Conservation (phyloP, 768 basidiomycete species). For the Chalciporus pseudorubinellus region DNA sequence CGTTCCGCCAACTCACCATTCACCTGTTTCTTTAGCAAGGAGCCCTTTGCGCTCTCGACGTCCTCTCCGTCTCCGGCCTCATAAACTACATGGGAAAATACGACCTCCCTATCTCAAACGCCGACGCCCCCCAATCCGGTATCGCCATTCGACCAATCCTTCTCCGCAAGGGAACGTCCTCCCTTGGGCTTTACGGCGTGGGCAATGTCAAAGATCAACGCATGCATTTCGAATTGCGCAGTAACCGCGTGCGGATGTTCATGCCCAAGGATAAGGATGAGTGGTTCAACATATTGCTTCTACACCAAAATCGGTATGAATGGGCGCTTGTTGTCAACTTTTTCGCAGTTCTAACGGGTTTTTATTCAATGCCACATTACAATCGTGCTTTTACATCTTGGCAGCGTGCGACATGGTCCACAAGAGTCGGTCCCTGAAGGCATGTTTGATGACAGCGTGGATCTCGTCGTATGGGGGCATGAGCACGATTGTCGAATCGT, state of each 20-base stretch:
- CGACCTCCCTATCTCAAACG: conserved; percentile 76
- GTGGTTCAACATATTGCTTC: conserved; percentile 92
- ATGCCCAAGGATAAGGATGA: conserved; percentile 88
- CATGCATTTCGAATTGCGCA: conserved; percentile 94
- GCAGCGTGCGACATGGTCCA: conserved; percentile 89
- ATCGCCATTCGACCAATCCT: conserved; percentile 90
- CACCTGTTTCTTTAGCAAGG: conserved; percentile 67
- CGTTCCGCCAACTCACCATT: background rate
- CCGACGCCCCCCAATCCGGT: conserved; percentile 60
- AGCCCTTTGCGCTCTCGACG: conserved; percentile 91
- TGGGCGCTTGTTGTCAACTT: background rate
- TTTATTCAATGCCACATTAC: background rate
- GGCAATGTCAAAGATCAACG: conserved; percentile 96
- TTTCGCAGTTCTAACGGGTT: conserved; percentile 10
- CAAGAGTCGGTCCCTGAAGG: conserved; percentile 94
- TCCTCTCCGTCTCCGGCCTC: conserved; percentile 90
- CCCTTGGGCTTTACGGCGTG: conserved; percentile 90
- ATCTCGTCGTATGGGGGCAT: conserved; percentile 97
- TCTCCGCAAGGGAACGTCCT: conserved; percentile 80
- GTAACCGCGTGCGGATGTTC: conserved; percentile 94
- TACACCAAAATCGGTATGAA: conserved; percentile 92
- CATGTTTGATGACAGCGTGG: conserved; percentile 93
- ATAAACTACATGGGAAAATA: conserved; percentile 98
- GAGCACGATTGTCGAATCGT: conserved; percentile 96
- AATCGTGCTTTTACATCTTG: background rate